Evolutionary conservation across 208 protist genomes (phyloP).

Genomic region (Acanthamoeba healyi): DNA sequence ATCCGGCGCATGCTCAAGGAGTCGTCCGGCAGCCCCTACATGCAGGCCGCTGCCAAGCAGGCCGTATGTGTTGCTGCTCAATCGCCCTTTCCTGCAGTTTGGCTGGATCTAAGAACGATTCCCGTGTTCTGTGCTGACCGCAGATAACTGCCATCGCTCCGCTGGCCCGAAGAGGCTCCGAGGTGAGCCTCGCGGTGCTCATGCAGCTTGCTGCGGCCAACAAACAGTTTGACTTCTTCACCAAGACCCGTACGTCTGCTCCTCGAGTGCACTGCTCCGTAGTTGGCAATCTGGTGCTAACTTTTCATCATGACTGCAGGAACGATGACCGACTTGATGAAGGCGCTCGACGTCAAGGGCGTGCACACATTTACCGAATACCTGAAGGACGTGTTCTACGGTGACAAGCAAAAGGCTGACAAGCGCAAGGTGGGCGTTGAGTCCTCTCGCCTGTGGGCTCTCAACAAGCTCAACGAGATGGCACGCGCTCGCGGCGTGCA

Average conservation of each 20-base stretch:
- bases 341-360: conserved; percentile 53
- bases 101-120: no score
- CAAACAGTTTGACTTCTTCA: conserved; percentile 78
- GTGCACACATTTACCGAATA: conserved; percentile 70
- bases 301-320: not conserved
- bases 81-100: not conserved
- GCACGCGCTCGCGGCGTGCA: not conserved
- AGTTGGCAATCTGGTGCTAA: no score
- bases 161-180: not conserved
- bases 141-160: conserved; percentile 21
- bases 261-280: not conserved
- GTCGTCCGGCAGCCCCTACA: not conserved
- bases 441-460: conserved; percentile 66
- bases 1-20: conserved; percentile 22
- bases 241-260: conserved; percentile 65
- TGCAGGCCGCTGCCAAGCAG: conserved; percentile 54
- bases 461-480: conserved; percentile 60
- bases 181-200: conserved; percentile 62
- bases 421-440: conserved; percentile 23
- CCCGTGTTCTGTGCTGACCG: no score
- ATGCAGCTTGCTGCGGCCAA: conserved; percentile 65
- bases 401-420: conserved; percentile 39
- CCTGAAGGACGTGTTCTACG: conserved; percentile 73
- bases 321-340: conserved; percentile 59
- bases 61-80: not conserved